These are phyloP conservation scores for Condylostoma magnum DNA, from an alignment of 169 alveolate species.

Conservation along the genomic window DNA sequence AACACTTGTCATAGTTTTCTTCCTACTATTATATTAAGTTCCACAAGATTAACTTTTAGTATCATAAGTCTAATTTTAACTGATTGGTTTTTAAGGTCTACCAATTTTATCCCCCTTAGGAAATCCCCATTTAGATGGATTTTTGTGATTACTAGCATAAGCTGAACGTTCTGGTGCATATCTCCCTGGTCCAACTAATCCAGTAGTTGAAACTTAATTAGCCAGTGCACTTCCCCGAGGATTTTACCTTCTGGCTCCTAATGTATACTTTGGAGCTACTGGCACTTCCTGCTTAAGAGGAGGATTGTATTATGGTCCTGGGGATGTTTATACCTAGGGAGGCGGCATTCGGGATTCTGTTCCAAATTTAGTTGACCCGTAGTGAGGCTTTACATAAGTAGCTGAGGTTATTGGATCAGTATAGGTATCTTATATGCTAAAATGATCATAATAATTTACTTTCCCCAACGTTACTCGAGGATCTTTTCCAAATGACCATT, in stretches of 20 bases:
- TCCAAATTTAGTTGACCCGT: slow-evolving; percentile 60
- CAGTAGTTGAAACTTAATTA: slow-evolving; percentile 41
- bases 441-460: slow-evolving; percentile 44
- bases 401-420: slow-evolving; percentile 59
- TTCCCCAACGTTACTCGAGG: slow-evolving; percentile 34
- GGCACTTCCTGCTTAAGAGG: slow-evolving; percentile 34
- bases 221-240: slow-evolving; percentile 23
- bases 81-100: slow-evolving; percentile 17
- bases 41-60: slow-evolving; percentile 3
- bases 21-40: background rate
- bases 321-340: slow-evolving; percentile 33
- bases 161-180: slow-evolving; percentile 51
- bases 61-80: slow-evolving; percentile 49
- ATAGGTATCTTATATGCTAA: slow-evolving; percentile 43
- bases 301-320: slow-evolving; percentile 62
- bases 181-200: slow-evolving; percentile 58
- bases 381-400: slow-evolving; percentile 33
- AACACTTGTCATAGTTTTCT: background rate
- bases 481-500: slow-evolving; percentile 46
- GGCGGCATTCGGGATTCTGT: slow-evolving; percentile 44
- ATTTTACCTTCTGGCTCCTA: slow-evolving; percentile 44
- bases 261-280: slow-evolving; percentile 34
- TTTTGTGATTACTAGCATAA: slow-evolving; percentile 38
- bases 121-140: slow-evolving; percentile 50
- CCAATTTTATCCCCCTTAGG: slow-evolving; percentile 46